Evolutionary conservation across 768 basidiomycete genomes (phyloP), one percentile per base, ranked within the genome.

Genomic region (Kwoniella bestiolae): DNA sequence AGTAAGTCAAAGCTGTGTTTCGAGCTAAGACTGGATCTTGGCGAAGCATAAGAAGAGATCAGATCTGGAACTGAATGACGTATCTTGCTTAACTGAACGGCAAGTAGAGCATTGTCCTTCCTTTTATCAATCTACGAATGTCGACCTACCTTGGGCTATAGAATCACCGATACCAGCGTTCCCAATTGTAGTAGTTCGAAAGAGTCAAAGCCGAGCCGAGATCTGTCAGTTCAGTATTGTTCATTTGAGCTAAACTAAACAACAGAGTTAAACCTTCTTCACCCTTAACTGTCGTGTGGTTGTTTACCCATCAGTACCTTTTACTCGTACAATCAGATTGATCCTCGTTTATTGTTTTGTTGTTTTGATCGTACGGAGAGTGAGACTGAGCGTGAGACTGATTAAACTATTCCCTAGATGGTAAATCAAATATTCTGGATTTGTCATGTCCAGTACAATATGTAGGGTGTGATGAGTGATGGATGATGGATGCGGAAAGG

Each of bases 401-500:
- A 41, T 41, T 41, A 14, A 41, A 11, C 18, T 16, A 41, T 41
- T 18, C 5, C 38, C 4, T 41, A 41, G 11, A 41, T 41, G 12
- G 12, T 41, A 16, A 8, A n/a, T n/a, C n/a, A n/a, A 14, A 41
- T 41, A 41, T 41, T 41, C 38, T 41, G 38, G 11, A 41, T 41
- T 41, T 41, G 2, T 41, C 38, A 18, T 41, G n/a, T 41, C 38
- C 18, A 41, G 38, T 41, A 41, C 38, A 18, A 41, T 41, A 41
- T 41, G 8, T 8, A 8, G 8, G 38, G 38, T 41, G 18, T 41
- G 38, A 41, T 41, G 8, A 18, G 18, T 23, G n/a, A n/a, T 23
- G 12, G n/a, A 25, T 12, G 46, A 47, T 9, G 46, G 46, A 47
- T n/a, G 46, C 46, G 46, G 46, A 47, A 47, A 47, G 56, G 23